A percentile compares a stretch with the other conserved stretches of the same genome.
These are phyloP conservation scores for Gautieria morchelliformis DNA, from an alignment of 768 basidiomycete species.

Conservation along the genomic window DNA sequence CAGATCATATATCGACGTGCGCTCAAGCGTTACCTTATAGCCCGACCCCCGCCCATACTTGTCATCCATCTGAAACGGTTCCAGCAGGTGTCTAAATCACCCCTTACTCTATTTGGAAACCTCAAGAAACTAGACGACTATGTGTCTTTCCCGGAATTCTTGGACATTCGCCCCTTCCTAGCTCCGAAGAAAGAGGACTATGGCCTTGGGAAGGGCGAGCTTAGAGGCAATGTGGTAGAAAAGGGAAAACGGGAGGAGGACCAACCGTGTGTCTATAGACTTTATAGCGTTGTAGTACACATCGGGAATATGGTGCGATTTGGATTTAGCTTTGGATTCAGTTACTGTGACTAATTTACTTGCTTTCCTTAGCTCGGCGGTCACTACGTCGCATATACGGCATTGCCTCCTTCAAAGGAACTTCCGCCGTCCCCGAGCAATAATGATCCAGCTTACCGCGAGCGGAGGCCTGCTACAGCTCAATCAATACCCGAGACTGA, in stretches of 20 bases:
- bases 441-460: not conserved
- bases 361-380: conserved; percentile 55
- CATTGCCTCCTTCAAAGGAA: conserved; percentile 39
- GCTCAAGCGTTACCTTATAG: conserved; percentile 92
- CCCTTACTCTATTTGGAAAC: conserved; percentile 46
- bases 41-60: conserved; percentile 74
- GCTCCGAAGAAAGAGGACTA: conserved; percentile 73
- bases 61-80: conserved; percentile 93
- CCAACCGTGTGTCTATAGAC: conserved; percentile 47
- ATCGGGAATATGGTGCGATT: conserved; percentile 74
- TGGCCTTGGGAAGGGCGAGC: conserved; percentile 31
- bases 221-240: conserved; percentile 7
- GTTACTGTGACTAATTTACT: not conserved
- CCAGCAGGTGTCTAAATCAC: conserved; percentile 67
- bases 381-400: conserved; percentile 82
- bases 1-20: conserved; percentile 75
- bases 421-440: not conserved
- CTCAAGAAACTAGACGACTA: conserved; percentile 85
- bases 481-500: not conserved
- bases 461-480: not conserved
- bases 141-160: conserved; percentile 77
- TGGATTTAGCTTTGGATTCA: not conserved
- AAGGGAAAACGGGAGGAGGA: conserved; percentile 14
- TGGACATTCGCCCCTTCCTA: conserved; percentile 81
- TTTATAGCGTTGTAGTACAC: conserved; percentile 80